Percentiles rank a stretch among this genome's conserved stretches.
Conservation (phyloP, 768 basidiomycete genomes). For the Trametes cingulata region DNA sequence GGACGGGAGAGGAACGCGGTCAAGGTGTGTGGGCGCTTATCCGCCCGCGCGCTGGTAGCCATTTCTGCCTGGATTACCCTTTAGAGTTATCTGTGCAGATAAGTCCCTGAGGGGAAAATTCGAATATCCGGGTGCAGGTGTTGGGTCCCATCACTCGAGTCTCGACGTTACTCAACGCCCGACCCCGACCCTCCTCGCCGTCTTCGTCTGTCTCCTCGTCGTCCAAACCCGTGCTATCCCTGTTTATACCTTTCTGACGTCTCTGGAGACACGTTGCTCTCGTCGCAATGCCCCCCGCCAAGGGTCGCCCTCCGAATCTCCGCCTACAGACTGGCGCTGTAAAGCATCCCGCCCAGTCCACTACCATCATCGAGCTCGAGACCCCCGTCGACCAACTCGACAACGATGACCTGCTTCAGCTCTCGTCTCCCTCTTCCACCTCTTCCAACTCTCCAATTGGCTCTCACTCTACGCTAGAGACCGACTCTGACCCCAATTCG, state of each 20-base stretch:
- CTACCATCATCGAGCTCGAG: conserved; percentile 36
- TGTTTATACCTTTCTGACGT: conserved; percentile 4
- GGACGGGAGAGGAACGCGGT: conserved; percentile 23
- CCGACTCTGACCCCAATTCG: conserved; percentile 30
- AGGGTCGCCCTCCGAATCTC: conserved; percentile 54
- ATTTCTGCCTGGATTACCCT: not conserved
- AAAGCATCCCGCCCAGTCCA: conserved; percentile 26
- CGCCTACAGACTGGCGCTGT: conserved; percentile 36
- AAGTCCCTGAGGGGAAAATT: not conserved
- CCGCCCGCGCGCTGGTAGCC: not conserved
- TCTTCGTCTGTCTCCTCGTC: not conserved
- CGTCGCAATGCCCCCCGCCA: conserved; percentile 34
- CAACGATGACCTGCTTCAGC: conserved; percentile 29
- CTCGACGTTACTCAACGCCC: not conserved
- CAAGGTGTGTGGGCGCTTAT: conserved; percentile 15
- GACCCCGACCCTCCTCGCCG: not conserved
- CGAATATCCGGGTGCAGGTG: too few relatives aligned
- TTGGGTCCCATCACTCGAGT: not conserved
- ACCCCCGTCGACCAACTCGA: conserved; percentile 39
- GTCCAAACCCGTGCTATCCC: not conserved
- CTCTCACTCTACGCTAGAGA: conserved; percentile 24
- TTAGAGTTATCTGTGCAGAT: conserved; percentile 6
- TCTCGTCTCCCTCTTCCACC: conserved; percentile 35
- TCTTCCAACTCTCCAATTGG: conserved; percentile 32
- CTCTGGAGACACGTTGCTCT: not conserved